Conservation (phyloP, 192 early-diverging fungal genomes). For the Powellomyces hirtus region DNA sequence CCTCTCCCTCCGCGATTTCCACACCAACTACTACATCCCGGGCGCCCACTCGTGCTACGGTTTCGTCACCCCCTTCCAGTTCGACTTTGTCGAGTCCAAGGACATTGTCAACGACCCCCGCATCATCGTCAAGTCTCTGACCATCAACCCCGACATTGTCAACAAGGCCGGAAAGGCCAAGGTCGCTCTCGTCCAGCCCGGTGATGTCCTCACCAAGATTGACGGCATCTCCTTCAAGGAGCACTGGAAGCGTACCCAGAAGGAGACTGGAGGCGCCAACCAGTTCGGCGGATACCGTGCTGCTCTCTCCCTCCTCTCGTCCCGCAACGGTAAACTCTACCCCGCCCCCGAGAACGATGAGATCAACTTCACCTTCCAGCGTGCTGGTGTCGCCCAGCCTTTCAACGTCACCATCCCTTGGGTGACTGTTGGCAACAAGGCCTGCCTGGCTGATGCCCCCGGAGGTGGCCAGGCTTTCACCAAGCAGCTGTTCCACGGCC, state of each 20-base stretch:
- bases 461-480: not conserved
- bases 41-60: conserved; percentile 13
- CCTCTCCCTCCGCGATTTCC: conserved; percentile 24
- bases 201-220: conserved; percentile 3
- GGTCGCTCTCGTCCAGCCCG: not conserved
- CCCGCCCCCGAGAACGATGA: conserved; percentile 14
- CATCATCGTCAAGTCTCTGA: not conserved
- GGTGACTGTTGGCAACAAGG: conserved; percentile 5
- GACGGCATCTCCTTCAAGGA: conserved; percentile 10
- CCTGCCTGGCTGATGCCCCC: conserved; percentile 2
- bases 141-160: not conserved
- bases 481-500: not conserved
- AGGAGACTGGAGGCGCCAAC: not conserved
- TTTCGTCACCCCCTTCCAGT: not conserved
- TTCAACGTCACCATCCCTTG: conserved; percentile 16
- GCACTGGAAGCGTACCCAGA: conserved; percentile 8
- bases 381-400: not conserved
- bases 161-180: not conserved
- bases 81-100: conserved; percentile 1
- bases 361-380: conserved; percentile 6
- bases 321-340: not conserved
- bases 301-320: not conserved
- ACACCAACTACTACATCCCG: conserved; percentile 29
- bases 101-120: conserved; percentile 4
- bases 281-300: conserved; percentile 14